Percentiles rank a stretch among this genome's conserved stretches.
phyloP scores from a whole-genome alignment of 768 basidiomycete species.

The Phallus indusiatus region DNA sequence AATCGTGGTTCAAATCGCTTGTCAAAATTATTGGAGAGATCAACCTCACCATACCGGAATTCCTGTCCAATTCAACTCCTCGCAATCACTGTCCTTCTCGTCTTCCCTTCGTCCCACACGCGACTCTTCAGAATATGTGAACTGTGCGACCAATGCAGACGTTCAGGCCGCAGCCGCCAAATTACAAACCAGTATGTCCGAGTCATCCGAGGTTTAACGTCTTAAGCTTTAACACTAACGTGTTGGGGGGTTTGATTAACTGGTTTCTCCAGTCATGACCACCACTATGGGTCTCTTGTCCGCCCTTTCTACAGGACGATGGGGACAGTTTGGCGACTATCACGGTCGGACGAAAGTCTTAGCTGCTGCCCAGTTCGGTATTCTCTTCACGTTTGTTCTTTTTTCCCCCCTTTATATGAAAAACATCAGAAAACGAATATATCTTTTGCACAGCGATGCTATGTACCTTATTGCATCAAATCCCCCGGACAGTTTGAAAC shows the following conservation, averaged over 20 bases:
- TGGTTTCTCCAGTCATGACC: slow-evolving; percentile 46
- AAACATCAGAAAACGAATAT: background rate
- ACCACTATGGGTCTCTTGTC: slow-evolving; percentile 71
- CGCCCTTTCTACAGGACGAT: slow-evolving; percentile 77
- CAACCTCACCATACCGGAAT: slow-evolving; percentile 28
- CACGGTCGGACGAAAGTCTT: slow-evolving; percentile 72
- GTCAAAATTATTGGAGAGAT: slow-evolving; percentile 42
- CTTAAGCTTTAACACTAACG: background rate
- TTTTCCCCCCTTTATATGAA: slow-evolving; percentile 22
- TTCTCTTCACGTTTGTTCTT: slow-evolving; percentile 59
- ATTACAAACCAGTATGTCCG: slow-evolving; percentile 50
- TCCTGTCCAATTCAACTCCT: slow-evolving; percentile 5
- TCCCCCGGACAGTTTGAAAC: slow-evolving; percentile 44
- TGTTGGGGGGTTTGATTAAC: no score
- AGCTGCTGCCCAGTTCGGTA: slow-evolving; percentile 53
- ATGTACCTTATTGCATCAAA: slow-evolving; percentile 73
- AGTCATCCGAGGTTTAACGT: background rate
- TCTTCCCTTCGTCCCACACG: slow-evolving; percentile 4
- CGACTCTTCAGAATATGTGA: slow-evolving; percentile 19
- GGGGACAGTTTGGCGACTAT: slow-evolving; percentile 73
- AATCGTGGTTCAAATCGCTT: slow-evolving; percentile 71
- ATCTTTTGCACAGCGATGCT: slow-evolving; percentile 46
- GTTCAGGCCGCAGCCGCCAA: slow-evolving; percentile 63
- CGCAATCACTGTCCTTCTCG: slow-evolving; percentile 1
- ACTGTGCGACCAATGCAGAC: slow-evolving; percentile 39